Evolutionary conservation across 345 rosid species (phyloP).

Genomic region (Microthlaspi erraticum): DNA sequence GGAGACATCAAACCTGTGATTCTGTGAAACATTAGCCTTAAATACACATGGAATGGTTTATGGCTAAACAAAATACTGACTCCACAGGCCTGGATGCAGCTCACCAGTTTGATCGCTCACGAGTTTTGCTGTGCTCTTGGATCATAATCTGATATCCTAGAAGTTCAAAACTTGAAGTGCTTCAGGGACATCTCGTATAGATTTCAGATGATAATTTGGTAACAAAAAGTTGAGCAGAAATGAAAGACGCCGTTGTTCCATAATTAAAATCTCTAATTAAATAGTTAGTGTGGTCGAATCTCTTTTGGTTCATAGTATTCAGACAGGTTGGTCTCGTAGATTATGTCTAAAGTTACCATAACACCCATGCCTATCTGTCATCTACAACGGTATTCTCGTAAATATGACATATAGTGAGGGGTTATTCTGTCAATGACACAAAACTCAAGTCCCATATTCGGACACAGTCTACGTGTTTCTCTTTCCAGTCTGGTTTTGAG

Average conservation of each 20-base stretch:
- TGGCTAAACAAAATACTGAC: too few relatives aligned
- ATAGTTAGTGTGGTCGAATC: slow-evolving; percentile 23
- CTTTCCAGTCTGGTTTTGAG: slow-evolving; percentile 26
- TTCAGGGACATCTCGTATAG: too few relatives aligned
- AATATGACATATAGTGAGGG: background rate
- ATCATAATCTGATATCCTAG: too few relatives aligned
- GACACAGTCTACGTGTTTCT: slow-evolving; percentile 20
- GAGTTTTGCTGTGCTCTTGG: too few relatives aligned
- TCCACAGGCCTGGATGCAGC: too few relatives aligned
- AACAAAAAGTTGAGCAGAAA: background rate
- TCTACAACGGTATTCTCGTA: background rate
- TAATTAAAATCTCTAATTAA: background rate
- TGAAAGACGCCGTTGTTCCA: background rate
- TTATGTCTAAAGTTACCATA: background rate
- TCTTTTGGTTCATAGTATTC: slow-evolving; percentile 13
- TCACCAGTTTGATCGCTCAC: too few relatives aligned
- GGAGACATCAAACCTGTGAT: too few relatives aligned
- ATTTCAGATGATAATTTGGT: too few relatives aligned
- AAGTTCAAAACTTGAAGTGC: too few relatives aligned
- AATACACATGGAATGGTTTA: too few relatives aligned
- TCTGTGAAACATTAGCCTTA: too few relatives aligned
- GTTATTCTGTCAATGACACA: slow-evolving; percentile 23
- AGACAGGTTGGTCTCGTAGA: slow-evolving; percentile 38
- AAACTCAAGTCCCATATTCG: slow-evolving; percentile 39
- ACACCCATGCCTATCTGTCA: slow-evolving; percentile 25